Base-by-base conservation (phyloP, 2,329 filamentous ascomycete genomes). In the Ceratocystis diversiconidia region DNA sequence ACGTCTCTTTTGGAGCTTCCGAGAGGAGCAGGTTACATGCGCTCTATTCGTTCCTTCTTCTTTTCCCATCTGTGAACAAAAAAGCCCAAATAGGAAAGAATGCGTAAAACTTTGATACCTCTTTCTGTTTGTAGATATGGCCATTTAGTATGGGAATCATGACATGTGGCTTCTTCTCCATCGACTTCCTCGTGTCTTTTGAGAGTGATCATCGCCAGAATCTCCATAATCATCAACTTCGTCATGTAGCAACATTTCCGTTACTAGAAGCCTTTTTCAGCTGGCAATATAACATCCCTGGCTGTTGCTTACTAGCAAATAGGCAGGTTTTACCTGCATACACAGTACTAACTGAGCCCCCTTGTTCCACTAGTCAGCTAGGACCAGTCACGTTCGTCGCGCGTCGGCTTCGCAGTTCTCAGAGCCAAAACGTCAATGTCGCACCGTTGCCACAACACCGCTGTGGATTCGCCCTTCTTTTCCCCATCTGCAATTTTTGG, bases 301-400 rank as follows among this genome's bases (percentile, higher is more conserved):
- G 10, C 50, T 48, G 44, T n/a, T 48, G 19, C 44, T 8, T 4
- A 19, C 44, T 6, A 17, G 46, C 46, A 50, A 50, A 17, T 48
- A 48, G 44, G 8, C 36, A 41, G 36, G 36, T 41, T 41, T 41
- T 41, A 41, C 36, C 36, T 41, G 36, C 36, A 41, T 41, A 41
- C 36, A 41, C 36, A 41, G 36, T 4, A 41, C 36, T 17, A 28
- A 57, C 22, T 32, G 22, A 25, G 22, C n/a, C 25, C 50, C 52
- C 52, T 57, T 30, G 52, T 57, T 22, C 52, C 52, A 57, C 46
- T n/a, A 50, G 46, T 22, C 46, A 50, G 46, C 36, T 41, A 41
- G 36, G 36, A 17, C 52, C 52, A 57, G 52, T 57, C 52, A 57
- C 52, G 52, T 17, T 57, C 52, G 52, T 57, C 52, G 52, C 52